Evolutionary conservation across 1,139 yeast genomes (phyloP), one percentile per base, ranked within the genome.

Genomic region (Wickerhamomyces sp.): DNA sequence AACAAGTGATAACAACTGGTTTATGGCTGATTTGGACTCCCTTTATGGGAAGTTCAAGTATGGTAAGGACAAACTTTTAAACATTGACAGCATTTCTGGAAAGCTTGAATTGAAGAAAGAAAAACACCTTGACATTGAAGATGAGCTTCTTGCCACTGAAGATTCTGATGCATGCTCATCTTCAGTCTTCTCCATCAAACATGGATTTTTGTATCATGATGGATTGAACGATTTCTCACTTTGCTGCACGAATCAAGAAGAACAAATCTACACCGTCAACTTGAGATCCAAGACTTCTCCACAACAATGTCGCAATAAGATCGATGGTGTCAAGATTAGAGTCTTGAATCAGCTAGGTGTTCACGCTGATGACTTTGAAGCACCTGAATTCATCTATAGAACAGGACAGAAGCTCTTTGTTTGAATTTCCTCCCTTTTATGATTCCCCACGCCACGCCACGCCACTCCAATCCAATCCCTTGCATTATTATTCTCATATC

Each of bases 351-450:
- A 37, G 10, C 14, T 28, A 8, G 47, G 49, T 4, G 17, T 25
- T 4, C 28, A 18, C 2, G 43, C 42, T 12, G 12, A 25, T 4
- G 46, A 43, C 25, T 40, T 36, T 19, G 49, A 46, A 19, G 41
- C 42, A 4, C 42, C 46, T 11, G 46, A 42, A 28, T 42, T 44
- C 23, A n/a, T 42, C 17, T 42, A 39, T 12, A 14, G 18, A 16
- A 14, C 23, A 7, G 30, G 30, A 5, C 12, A 28, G 18, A 20
- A 16, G 18, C 12, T 26, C n/a, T 26, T 16, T 7, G n/a, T 16
- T 20, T 26, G 16, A 16, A 6, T 14, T 24, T 8, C 6, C 6
- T 5, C 16, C 12, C 26, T n/a, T n/a, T n/a, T n/a, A n/a, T n/a
- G n/a, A n/a, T n/a, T n/a, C n/a, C n/a, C n/a, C n/a, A n/a, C n/a